Evolutionary conservation across 805 yeast genomes (phyloP), one percentile per base, ranked within the genome.

Genomic region (Teunomyces atbi): DNA sequence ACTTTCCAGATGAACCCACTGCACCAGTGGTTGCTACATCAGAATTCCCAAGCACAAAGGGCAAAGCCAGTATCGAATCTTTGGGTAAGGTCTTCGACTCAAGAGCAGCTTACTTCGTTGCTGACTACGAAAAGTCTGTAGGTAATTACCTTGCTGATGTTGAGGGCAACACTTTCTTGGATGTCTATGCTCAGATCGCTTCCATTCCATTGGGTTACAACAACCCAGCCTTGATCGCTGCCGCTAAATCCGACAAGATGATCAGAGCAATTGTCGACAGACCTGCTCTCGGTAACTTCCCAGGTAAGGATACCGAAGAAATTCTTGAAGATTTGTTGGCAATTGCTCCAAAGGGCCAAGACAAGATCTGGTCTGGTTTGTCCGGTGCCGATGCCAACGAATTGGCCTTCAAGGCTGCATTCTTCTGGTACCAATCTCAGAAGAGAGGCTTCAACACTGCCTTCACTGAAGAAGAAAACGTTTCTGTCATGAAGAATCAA

Each of bases 341-440:
- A 50, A 82, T 76, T 55, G 96, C 96, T 44, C 96, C 96, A 60
- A 79, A 79, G 64, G 91, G 90, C 53, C 84, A 83, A 69, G 77
- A 73, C 57, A 72, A 79, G 56, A 79, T 89, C 46, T 89, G 94
- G 91, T 78, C 86, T 26, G 92, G 86, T 42, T 72, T 87, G 53
- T 81, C 90, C 15, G 96, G 96, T 54, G 88, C 94, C 35, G 95
- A 87, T 61, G 96, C 96, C 57, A 86, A 86, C 64, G 96, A 88
- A 69, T 76, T 86, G 61, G 96, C 96, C 16, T 88, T 83, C 77
- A 88, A 88, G 72, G 95, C 96, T 48, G 90, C 90, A 15, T 88
- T 87, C 66, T 81, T 88, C 72, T 86, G 84, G 76, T 84, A 84
- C 66, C 89, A 84, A 59, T 68, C 81, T 45, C 72, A 78, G 60